Percentiles rank a stretch among this genome's conserved stretches.
Evolutionary conservation across 257 asterid genomes (phyloP).

Genomic region (Plantago major): DNA sequence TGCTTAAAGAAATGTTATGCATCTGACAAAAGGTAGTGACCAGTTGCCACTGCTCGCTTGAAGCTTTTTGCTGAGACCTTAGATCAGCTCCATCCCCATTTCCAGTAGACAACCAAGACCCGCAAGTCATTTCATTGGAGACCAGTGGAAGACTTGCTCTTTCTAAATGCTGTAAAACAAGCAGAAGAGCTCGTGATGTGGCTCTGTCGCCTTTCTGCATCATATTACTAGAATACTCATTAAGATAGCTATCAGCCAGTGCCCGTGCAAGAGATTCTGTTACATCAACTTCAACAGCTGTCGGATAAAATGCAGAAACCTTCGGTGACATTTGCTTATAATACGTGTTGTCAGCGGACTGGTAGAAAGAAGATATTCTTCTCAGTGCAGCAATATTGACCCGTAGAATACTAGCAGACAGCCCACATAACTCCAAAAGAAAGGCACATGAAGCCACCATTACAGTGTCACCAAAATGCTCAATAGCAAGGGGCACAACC

Average conservation of each 20-base stretch:
- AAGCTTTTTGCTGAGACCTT: slow-evolving; percentile 85
- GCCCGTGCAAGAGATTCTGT: slow-evolving; percentile 89
- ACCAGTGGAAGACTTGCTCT: slow-evolving; percentile 75
- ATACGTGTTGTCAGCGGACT: slow-evolving; percentile 50
- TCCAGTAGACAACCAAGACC: slow-evolving; percentile 86
- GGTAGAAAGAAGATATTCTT: slow-evolving; percentile 85
- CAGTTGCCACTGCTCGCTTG: slow-evolving; percentile 90
- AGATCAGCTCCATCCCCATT: slow-evolving; percentile 78
- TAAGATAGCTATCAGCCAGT: slow-evolving; percentile 88
- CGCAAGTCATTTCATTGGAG: slow-evolving; percentile 68
- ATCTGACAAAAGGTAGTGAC: slow-evolving; percentile 85
- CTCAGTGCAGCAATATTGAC: slow-evolving; percentile 86
- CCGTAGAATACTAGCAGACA: slow-evolving; percentile 64
- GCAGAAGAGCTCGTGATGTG: slow-evolving; percentile 70
- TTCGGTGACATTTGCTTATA: slow-evolving; percentile 46
- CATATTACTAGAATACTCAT: slow-evolving; percentile 38
- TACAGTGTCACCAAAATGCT: slow-evolving; percentile 78
- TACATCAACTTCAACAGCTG: slow-evolving; percentile 51
- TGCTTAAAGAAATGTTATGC: slow-evolving; percentile 82
- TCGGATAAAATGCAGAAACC: slow-evolving; percentile 49
- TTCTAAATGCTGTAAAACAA: slow-evolving; percentile 91
- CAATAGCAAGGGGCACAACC: slow-evolving; percentile 91
- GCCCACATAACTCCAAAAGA: slow-evolving; percentile 87
- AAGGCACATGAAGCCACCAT: slow-evolving; percentile 92
- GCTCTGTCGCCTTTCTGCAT: slow-evolving; percentile 41